phyloP scores from a whole-genome alignment of 257 asterid genomes.

The Scutellaria galericulata region DNA sequence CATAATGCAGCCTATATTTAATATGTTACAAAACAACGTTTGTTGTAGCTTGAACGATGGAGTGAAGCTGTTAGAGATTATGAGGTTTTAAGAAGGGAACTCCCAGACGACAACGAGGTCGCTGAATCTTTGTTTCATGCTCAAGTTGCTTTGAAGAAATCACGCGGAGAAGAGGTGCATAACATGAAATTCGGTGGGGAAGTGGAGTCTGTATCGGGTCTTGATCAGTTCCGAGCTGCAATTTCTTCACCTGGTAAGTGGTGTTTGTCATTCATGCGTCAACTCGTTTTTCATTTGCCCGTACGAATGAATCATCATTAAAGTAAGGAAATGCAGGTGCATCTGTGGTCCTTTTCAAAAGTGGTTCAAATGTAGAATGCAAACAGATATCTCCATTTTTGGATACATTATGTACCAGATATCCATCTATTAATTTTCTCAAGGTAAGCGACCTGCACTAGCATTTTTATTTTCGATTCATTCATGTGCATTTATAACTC shows the following conservation, averaged over 20 bases:
- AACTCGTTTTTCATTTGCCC: not conserved
- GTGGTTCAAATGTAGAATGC: constrained; percentile 56
- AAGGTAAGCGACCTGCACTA: constrained; percentile 55
- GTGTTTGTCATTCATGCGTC: not conserved
- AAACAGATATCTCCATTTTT: constrained; percentile 66
- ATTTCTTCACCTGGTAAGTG: constrained; percentile 71
- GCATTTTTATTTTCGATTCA: not conserved
- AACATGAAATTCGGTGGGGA: constrained; percentile 85
- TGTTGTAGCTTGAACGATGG: constrained; percentile 83
- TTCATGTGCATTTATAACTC: not conserved
- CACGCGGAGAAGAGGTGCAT: constrained; percentile 77
- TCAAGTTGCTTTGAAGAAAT: constrained; percentile 72
- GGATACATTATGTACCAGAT: constrained; percentile 67
- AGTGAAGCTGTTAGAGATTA: constrained; percentile 88
- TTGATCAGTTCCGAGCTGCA: constrained; percentile 84
- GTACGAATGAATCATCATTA: constrained; percentile 32
- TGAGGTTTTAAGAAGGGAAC: constrained; percentile 68
- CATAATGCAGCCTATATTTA: no score
- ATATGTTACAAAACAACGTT: not conserved
- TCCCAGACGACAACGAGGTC: constrained; percentile 70
- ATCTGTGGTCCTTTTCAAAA: constrained; percentile 72
- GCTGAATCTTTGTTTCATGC: constrained; percentile 83
- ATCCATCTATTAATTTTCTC: constrained; percentile 75
- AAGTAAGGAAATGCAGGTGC: constrained; percentile 59
- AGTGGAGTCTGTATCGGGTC: constrained; percentile 65